phyloP scores from a whole-genome alignment of 2,329 filamentous ascomycete genomes.

The Sarocladium oryzae region DNA sequence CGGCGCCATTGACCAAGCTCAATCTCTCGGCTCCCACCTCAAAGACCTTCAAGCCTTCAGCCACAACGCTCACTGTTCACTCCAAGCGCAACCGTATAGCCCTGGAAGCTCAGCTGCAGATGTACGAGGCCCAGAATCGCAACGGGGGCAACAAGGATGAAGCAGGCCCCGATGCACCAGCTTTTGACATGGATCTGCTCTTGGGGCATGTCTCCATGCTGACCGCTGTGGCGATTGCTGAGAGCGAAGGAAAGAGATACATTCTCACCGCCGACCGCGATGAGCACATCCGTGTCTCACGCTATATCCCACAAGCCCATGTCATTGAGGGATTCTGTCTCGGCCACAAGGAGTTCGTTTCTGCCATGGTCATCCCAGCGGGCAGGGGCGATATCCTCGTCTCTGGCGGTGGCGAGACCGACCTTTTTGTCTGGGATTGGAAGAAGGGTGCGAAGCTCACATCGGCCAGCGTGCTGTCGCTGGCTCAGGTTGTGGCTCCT shows the following conservation, averaged over 20 bases:
- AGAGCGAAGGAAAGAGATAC: conserved; percentile 35
- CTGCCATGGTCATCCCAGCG: conserved; percentile 60
- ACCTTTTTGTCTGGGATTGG: conserved; percentile 83
- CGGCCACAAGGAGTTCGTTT: conserved; percentile 81
- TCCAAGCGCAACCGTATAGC: conserved; percentile 56
- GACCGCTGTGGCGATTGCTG: conserved; percentile 60
- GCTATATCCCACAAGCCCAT: conserved; percentile 74
- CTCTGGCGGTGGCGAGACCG: conserved; percentile 80
- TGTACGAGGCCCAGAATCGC: conserved; percentile 27
- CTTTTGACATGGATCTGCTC: conserved; percentile 70
- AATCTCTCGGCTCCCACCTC: conserved; percentile 14
- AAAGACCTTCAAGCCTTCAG: conserved; percentile 39
- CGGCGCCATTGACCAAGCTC: conserved; percentile 19
- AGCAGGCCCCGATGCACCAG: conserved; percentile 29
- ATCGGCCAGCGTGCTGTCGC: conserved; percentile 44
- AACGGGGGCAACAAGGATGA: conserved; percentile 15
- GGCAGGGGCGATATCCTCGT: conserved; percentile 57
- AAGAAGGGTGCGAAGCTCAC: conserved; percentile 44
- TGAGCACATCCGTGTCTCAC: conserved; percentile 79
- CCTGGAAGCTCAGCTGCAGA: conserved; percentile 50
- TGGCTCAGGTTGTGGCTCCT: conserved; percentile 31
- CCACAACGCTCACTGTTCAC: conserved; percentile 56
- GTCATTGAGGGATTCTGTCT: conserved; percentile 87
- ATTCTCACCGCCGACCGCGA: conserved; percentile 52
- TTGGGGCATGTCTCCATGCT: conserved; percentile 95